A percentile compares a stretch with the other conserved stretches of the same genome.
These are phyloP conservation scores for Nicotiana sylvestris DNA, from an alignment of 257 asterid species.

Conservation along the genomic window DNA sequence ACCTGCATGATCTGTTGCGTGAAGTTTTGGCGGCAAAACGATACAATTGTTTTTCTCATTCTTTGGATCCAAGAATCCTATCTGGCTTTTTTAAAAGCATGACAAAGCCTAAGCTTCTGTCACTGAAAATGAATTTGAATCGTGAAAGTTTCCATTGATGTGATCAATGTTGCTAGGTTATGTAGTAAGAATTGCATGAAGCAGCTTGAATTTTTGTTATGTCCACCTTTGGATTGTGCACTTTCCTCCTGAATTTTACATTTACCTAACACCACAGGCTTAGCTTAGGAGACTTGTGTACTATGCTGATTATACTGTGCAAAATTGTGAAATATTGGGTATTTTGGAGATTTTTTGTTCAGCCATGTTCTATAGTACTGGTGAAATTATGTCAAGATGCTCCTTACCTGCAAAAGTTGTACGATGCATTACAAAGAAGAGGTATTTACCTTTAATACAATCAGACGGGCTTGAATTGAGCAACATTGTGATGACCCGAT, in stretches of 20 bases:
- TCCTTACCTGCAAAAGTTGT: neutral
- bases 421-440: neutral
- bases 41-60: constrained; percentile 6
- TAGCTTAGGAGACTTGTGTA: neutral
- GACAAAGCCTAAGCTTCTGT: neutral
- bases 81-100: neutral
- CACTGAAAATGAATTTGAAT: neutral
- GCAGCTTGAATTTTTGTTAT: neutral
- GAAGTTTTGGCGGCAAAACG: neutral
- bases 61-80: constrained; percentile 15
- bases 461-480: too few species aligned
- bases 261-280: neutral
- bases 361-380: neutral
- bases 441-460: neutral
- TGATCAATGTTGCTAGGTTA: neutral
- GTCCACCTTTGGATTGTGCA: neutral
- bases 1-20: constrained; percentile 12
- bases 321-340: neutral
- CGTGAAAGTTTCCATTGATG: neutral
- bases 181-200: neutral
- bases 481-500: too few species aligned
- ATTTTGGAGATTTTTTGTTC: neutral
- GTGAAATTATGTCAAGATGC: neutral
- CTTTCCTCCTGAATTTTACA: neutral
- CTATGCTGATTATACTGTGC: neutral